Evolutionary conservation across 176 grass and related monocot genomes (phyloP).

Genomic region (Triticum dicoccoides): DNA sequence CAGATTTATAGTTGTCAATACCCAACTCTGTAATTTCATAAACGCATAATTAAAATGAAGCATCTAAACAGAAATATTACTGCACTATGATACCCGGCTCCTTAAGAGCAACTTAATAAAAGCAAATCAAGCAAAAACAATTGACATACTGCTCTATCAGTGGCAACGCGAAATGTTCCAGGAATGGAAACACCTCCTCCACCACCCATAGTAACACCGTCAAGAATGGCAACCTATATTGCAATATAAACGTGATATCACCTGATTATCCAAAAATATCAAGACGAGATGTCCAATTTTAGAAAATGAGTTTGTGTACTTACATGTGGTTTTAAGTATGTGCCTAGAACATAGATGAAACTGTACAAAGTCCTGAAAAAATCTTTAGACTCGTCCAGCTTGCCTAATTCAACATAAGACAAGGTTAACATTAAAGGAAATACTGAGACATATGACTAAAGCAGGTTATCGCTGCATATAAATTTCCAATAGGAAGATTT

Average conservation of each 20-base stretch:
- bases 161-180: constrained; percentile 92
- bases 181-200: constrained; percentile 94
- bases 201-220: constrained; percentile 94
- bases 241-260: constrained; percentile 8
- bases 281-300: neutral
- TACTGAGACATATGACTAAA: neutral
- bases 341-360: constrained; percentile 92
- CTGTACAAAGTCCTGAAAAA: constrained; percentile 89
- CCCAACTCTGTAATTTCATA: neutral
- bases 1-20: neutral
- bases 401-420: constrained; percentile 43
- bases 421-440: neutral
- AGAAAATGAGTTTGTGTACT: constrained; percentile 29
- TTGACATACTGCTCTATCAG: constrained; percentile 72
- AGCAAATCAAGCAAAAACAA: neutral
- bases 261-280: constrained; percentile 7
- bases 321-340: constrained; percentile 97
- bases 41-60: neutral
- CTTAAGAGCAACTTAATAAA: constrained; percentile 3
- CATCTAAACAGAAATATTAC: constrained; percentile 4
- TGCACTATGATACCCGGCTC: neutral
- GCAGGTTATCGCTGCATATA: neutral
- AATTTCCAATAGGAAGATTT: neutral
- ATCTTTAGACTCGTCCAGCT: constrained; percentile 74
- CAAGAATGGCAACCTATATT: constrained; percentile 76